A percentile compares a stretch with the other conserved stretches of the same genome.
Evolutionary conservation across 108 stramenopile genomes (phyloP).

Genomic region (Nannochloropsis salina): DNA sequence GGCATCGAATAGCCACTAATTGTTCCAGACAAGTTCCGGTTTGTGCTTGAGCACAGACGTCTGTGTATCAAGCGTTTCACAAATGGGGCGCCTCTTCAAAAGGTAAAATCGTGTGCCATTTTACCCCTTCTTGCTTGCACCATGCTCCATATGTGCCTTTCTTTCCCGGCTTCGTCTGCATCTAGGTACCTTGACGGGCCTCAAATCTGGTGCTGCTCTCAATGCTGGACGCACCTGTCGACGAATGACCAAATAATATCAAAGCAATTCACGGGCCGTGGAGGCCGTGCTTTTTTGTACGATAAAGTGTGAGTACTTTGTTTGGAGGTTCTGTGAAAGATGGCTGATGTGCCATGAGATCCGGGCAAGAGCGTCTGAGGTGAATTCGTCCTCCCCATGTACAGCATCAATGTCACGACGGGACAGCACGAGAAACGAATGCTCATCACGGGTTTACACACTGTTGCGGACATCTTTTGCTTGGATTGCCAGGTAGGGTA

Average conservation of each 20-base stretch:
- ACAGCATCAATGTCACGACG: conserved; percentile 20
- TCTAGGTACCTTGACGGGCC: conserved; percentile 10
- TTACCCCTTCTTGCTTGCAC: background rate
- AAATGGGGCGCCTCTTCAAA: background rate
- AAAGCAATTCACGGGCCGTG: conserved; percentile 10
- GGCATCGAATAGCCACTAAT: no score
- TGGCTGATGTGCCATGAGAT: background rate
- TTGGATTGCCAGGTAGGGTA: conserved; percentile 7
- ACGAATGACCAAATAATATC: background rate
- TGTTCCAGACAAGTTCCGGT: no score
- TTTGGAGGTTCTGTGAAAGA: background rate
- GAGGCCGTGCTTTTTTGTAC: conserved; percentile 19
- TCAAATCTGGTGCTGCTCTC: background rate
- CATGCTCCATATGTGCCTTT: background rate
- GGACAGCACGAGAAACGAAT: conserved; percentile 18
- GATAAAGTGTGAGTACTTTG: background rate
- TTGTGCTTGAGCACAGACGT: no score
- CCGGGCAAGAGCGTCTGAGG: background rate
- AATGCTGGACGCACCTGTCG: conserved; percentile 19
- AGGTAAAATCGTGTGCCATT: background rate
- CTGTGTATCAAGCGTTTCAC: no score
- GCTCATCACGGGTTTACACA: conserved; percentile 24
- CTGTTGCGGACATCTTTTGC: conserved; percentile 24
- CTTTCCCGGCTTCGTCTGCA: background rate
- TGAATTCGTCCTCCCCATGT: background rate